Evolutionary conservation across 2,329 filamentous ascomycete genomes (phyloP).

Genomic region (Talaromyces marneffei): DNA sequence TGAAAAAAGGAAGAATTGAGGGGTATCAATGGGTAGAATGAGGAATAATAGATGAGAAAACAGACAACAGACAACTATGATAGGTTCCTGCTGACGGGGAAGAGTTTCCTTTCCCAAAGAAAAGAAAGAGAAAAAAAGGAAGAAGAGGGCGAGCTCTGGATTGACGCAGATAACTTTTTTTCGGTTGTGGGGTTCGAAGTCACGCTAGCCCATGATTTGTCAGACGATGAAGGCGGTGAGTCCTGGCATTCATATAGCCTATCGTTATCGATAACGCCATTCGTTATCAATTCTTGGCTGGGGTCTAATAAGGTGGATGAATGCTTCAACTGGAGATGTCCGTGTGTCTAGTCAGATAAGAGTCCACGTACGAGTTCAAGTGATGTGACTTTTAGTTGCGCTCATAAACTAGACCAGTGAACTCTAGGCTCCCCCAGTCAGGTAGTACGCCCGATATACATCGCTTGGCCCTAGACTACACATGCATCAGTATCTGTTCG

Average conservation of each 20-base stretch:
- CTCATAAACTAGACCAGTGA: too few species aligned
- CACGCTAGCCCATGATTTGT: slow-evolving; percentile 9
- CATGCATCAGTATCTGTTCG: not conserved
- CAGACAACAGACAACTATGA: slow-evolving; percentile 42
- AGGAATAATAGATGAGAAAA: slow-evolving; percentile 26
- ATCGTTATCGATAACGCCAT: not conserved
- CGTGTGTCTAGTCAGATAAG: too few species aligned
- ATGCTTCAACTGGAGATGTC: too few species aligned
- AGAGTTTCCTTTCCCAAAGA: slow-evolving; percentile 54
- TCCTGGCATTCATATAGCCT: not conserved
- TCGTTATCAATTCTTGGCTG: not conserved
- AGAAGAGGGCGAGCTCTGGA: not conserved
- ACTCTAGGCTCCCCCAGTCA: too few species aligned
- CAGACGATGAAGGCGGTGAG: not conserved
- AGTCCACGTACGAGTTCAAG: too few species aligned
- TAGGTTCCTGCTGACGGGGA: slow-evolving; percentile 54
- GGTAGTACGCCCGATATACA: not conserved
- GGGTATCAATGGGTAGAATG: slow-evolving; percentile 13
- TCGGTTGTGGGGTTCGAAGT: slow-evolving; percentile 7
- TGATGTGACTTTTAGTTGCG: too few species aligned
- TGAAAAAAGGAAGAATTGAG: slow-evolving; percentile 17
- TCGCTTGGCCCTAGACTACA: not conserved
- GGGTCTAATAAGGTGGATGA: not conserved
- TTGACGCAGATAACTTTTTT: slow-evolving; percentile 12
- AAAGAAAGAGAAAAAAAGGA: slow-evolving; percentile 41